Conservation (phyloP, 192 early-diverging fungal genomes). For the Allomyces macrogynus region DNA sequence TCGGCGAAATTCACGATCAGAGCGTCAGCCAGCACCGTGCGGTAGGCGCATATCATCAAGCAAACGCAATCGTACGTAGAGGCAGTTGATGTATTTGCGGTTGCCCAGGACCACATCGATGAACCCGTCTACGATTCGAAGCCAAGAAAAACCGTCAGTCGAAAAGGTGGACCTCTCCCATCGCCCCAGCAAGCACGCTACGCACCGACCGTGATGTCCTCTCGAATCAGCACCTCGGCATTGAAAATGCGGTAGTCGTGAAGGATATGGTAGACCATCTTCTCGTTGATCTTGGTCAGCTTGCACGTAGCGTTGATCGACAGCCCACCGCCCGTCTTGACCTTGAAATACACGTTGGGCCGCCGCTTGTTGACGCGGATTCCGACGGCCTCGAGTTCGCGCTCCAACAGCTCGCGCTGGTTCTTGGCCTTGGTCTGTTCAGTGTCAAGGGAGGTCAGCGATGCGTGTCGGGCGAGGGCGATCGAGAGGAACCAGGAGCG, state of each 20-base stretch:
- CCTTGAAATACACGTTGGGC: constrained; percentile 78
- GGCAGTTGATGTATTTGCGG: constrained; percentile 76
- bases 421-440: constrained; percentile 54
- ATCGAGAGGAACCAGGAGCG: too few species aligned
- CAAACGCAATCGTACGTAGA: constrained; percentile 19
- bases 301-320: constrained; percentile 82
- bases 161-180: neutral
- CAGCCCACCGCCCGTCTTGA: constrained; percentile 94
- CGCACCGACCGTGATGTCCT: constrained; percentile 61
- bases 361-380: constrained; percentile 93
- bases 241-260: constrained; percentile 64
- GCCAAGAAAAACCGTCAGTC: too few species aligned
- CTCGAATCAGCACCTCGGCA: constrained; percentile 47
- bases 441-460: too few species aligned
- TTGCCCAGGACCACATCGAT: constrained; percentile 96
- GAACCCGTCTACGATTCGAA: constrained; percentile 57
- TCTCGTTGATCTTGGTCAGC: constrained; percentile 65
- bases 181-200: neutral
- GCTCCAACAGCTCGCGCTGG: constrained; percentile 86
- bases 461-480: too few species aligned
- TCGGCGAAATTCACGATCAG: too few species aligned
- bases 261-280: constrained; percentile 80
- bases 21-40: too few species aligned
- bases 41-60: too few species aligned
- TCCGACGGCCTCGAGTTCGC: constrained; percentile 91